Evolutionary conservation across 2,329 filamentous ascomycete genomes (phyloP), one percentile per base, ranked within the genome.

Genomic region (Parastagonospora avenae): DNA sequence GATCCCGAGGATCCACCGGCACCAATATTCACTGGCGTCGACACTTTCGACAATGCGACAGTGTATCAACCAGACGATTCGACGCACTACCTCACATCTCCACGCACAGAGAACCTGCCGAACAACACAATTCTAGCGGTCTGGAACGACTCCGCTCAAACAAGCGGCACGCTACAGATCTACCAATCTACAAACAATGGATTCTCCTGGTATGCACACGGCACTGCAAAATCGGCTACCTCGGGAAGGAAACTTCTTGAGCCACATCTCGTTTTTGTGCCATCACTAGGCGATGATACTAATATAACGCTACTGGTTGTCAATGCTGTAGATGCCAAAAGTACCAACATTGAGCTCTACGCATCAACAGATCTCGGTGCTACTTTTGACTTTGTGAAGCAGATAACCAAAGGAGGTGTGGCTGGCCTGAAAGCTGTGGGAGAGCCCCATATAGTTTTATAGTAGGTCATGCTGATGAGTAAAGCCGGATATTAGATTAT

Each of bases 261-360:
- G 42, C 62, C 59, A 11, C 46, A 59, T 38, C 39, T 64, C 16
- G 28, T 63, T 11, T 60, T 52, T 27, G 42, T 59, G 9, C 59
- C 59, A 24, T 53, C 46, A 9, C 54, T 46, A 42, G 50, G 47
- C 9, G 49, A 50, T 8, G 57, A 59, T 12, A 48, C 33, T 1
- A 59, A 57, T 6, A 37, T 45, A 5, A 46, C 58, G 11, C 38
- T 64, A 4, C 43, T 64, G 8, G 55, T 55, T 0, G 59, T 58
- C 4, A 63, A 59, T 36, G 57, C 62, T 1, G 49, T 57, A 9
- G 54, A 60, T 39, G 49, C 48, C 3, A 51, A 33, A n/a, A 58
- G 50, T n/a, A 61, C 62, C 12, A 57, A 59, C 29, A 60, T 64
- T 16, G 57, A 64, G 39, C 12, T 64, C 0, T 64, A 61, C 46